These are phyloP conservation scores for Corynascus novoguineensis DNA, from an alignment of 495 filamentous ascomycete genomes.

Conservation along the genomic window DNA sequence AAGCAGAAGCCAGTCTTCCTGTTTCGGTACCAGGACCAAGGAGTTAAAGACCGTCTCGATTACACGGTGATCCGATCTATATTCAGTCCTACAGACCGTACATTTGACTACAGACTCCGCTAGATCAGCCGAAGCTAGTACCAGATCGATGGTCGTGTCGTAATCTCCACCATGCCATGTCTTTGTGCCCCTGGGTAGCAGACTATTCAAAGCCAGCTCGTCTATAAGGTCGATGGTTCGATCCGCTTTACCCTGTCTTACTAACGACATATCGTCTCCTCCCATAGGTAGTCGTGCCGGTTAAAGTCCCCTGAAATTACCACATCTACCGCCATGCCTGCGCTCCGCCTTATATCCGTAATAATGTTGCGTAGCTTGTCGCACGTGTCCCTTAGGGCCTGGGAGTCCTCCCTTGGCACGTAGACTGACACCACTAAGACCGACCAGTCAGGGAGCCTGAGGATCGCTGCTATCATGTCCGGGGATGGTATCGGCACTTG, in stretches of 20 bases:
- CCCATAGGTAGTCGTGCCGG: slow-evolving; percentile 9
- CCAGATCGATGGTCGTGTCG: slow-evolving; percentile 10
- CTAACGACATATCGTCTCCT: neutral
- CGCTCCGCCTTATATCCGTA: neutral
- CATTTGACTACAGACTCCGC: slow-evolving; percentile 4
- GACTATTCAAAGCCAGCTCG: neutral
- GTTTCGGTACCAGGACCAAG: neutral
- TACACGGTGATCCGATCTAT: slow-evolving; percentile 14
- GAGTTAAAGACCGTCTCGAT: slow-evolving; percentile 7
- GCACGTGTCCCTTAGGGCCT: neutral
- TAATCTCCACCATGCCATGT: neutral
- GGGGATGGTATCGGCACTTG: neutral
- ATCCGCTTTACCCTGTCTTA: neutral
- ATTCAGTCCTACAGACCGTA: slow-evolving; percentile 1
- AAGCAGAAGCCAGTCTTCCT: neutral
- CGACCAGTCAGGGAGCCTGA: slow-evolving; percentile 1
- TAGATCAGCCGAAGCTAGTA: slow-evolving; percentile 8
- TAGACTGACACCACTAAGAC: slow-evolving; percentile 13
- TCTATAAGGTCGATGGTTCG: slow-evolving; percentile 1
- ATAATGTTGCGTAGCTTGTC: neutral
- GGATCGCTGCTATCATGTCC: neutral
- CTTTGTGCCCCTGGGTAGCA: slow-evolving; percentile 7
- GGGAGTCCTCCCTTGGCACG: slow-evolving; percentile 3
- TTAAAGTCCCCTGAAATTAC: slow-evolving; percentile 8
- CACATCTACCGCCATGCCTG: slow-evolving; percentile 3